phyloP scores from a whole-genome alignment of 2,329 filamentous ascomycete genomes.

The Fusarium ambrosium region DNA sequence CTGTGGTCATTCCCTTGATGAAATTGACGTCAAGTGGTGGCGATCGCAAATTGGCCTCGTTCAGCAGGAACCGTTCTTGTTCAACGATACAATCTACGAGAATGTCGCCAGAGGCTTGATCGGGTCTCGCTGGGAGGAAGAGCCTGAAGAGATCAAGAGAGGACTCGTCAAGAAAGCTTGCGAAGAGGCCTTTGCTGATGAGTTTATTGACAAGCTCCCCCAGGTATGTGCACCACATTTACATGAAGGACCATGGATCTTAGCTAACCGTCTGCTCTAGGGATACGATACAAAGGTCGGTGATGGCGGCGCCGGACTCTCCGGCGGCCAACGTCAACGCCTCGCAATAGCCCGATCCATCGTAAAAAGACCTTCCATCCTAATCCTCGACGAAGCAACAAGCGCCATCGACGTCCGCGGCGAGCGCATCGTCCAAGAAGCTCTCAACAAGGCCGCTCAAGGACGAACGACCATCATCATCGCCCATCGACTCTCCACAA shows the following conservation, averaged over 20 bases:
- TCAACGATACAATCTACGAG: conserved; percentile 73
- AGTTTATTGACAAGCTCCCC: conserved; percentile 75
- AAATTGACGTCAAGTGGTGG: conserved; percentile 75
- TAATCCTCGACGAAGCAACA: conserved; percentile 84
- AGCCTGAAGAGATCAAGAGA: conserved; percentile 67
- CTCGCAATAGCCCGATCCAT: conserved; percentile 84
- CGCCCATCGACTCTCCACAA: conserved; percentile 80
- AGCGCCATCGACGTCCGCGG: conserved; percentile 71
- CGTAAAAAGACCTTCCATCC: conserved; percentile 76
- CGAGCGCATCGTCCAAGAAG: conserved; percentile 73
- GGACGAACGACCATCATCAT: conserved; percentile 80
- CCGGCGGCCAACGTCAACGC: conserved; percentile 84
- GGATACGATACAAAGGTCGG: conserved; percentile 82
- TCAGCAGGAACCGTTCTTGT: conserved; percentile 77
- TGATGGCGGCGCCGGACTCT: conserved; percentile 82
- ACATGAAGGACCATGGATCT: background rate
- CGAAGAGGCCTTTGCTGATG: conserved; percentile 75
- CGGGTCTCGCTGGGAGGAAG: conserved; percentile 64
- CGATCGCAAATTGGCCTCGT: conserved; percentile 73
- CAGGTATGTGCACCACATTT: conserved; percentile 51
- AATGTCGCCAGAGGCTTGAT: conserved; percentile 73
- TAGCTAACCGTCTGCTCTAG: conserved; percentile 50
- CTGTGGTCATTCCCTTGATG: conserved; percentile 65
- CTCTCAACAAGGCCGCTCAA: conserved; percentile 71
- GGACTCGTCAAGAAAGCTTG: conserved; percentile 74